phyloP scores from a whole-genome alignment of 495 filamentous ascomycete genomes.

The Tuber microsphaerosporum region DNA sequence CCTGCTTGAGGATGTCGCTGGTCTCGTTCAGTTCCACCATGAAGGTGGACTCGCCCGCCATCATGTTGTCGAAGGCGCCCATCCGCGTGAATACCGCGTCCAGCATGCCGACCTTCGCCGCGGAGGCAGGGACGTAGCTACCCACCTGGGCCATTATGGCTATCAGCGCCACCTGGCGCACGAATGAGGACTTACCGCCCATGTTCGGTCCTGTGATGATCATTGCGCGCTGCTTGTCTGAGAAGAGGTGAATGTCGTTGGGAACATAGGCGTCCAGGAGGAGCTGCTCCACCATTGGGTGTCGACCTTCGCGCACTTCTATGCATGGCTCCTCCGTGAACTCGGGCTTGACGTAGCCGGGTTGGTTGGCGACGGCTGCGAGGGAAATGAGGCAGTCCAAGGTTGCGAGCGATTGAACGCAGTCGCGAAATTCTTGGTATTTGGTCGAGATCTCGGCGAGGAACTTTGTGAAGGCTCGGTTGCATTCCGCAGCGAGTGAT shows the following conservation, averaged over 20 bases:
- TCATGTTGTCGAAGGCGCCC: slow-evolving; percentile 94
- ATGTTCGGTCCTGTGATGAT: slow-evolving; percentile 97
- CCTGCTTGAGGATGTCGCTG: slow-evolving; percentile 77
- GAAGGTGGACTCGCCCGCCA: slow-evolving; percentile 89
- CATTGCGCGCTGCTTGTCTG: slow-evolving; percentile 55
- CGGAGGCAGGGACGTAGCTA: slow-evolving; percentile 78
- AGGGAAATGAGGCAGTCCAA: slow-evolving; percentile 88
- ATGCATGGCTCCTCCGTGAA: slow-evolving; percentile 67
- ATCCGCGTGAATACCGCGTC: slow-evolving; percentile 94
- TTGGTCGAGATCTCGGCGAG: slow-evolving; percentile 65
- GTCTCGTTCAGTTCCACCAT: slow-evolving; percentile 97
- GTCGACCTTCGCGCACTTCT: slow-evolving; percentile 66
- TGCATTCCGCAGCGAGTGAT: slow-evolving; percentile 82
- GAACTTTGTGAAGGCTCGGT: slow-evolving; percentile 67
- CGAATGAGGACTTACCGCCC: slow-evolving; percentile 95
- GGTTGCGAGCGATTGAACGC: slow-evolving; percentile 73
- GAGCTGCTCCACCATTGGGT: slow-evolving; percentile 94
- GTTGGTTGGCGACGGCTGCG: slow-evolving; percentile 71
- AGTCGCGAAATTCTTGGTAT: slow-evolving; percentile 85
- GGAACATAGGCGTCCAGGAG: slow-evolving; percentile 84
- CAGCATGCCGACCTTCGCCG: slow-evolving; percentile 67
- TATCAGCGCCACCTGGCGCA: slow-evolving; percentile 83
- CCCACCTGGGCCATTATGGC: slow-evolving; percentile 92
- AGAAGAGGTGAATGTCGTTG: slow-evolving; percentile 66
- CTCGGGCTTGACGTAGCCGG: slow-evolving; percentile 81